Evolutionary conservation across 768 basidiomycete species (phyloP), one percentile per base, ranked within the genome.

Genomic region (Agrocybe chaxingu): DNA sequence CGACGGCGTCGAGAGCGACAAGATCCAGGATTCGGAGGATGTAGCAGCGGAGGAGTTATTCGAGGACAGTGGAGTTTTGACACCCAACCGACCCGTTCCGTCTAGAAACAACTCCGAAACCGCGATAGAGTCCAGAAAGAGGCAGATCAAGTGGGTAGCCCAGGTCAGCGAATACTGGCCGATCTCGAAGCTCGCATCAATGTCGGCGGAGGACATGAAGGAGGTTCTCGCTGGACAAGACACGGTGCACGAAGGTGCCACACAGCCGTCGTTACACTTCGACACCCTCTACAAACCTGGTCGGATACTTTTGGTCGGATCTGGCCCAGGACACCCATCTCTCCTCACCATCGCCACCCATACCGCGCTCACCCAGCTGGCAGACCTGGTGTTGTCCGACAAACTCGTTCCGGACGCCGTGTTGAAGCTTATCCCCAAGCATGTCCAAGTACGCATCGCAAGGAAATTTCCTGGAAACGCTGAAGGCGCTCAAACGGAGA

Each of bases 121-220:
- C 3, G 66, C 58, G 7, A 38, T 55, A 1, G 86, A 87, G 55
- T 70, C 64, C 19, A 70, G 78, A 46, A 74, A 69, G 50, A 76
- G 93, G 31, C 75, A 89, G 11, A 90, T 97, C 81, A 83, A 87
- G 66, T 98, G 93, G 92, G 86, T 97, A 3, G 85, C 92, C 0
- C 96, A 98, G 64, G 81, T 98, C 58, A 95, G 92, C 75, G 95
- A 98, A 65, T 98, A 97, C 65, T 98, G 93, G 91, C 86, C 92
- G 0, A 74, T 94, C 42, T 77, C 86, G 8, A 82, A 80, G 37
- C 78, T 98, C 7, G 85, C 91, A 0, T 65, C 69, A 8, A 78
- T 97, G 78, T 73, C 81, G 12, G 74, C 79, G 35, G 62, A 60
- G 13, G 89, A 92, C 4, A 89, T 95, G 82, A 66, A 74, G 8